A percentile compares a stretch with the other conserved stretches of the same genome.
These are phyloP conservation scores for Bremia lactucae DNA, from an alignment of 352 stramenopile species.

Conservation along the genomic window DNA sequence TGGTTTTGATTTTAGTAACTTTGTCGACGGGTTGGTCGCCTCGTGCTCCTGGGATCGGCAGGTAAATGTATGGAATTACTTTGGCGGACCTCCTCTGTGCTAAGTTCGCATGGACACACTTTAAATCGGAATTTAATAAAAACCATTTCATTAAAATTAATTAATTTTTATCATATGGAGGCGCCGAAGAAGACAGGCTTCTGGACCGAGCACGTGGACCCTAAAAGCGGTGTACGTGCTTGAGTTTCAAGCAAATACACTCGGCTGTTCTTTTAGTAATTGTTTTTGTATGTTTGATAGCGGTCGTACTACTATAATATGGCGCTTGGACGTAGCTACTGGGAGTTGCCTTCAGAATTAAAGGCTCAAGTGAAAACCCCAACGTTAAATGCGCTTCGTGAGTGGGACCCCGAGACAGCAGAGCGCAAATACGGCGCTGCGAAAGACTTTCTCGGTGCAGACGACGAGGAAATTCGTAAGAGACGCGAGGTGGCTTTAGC, in stretches of 20 bases:
- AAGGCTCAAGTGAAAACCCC: slow-evolving; percentile 38
- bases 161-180: slow-evolving; percentile 17
- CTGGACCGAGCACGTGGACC: slow-evolving; percentile 66
- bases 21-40: slow-evolving; percentile 62
- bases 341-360: slow-evolving; percentile 49
- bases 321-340: slow-evolving; percentile 59
- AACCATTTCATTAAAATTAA: slow-evolving; percentile 5
- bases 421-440: slow-evolving; percentile 26
- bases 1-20: slow-evolving; percentile 77
- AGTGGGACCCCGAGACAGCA: slow-evolving; percentile 31
- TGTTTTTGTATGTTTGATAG: slow-evolving; percentile 12
- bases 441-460: slow-evolving; percentile 2
- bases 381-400: slow-evolving; percentile 30
- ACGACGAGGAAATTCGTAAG: slow-evolving; percentile 24
- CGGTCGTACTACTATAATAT: slow-evolving; percentile 78
- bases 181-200: slow-evolving; percentile 43
- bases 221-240: slow-evolving; percentile 33
- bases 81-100: slow-evolving; percentile 40
- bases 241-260: slow-evolving; percentile 2
- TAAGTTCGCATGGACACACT: slow-evolving; percentile 14
- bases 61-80: slow-evolving; percentile 75
- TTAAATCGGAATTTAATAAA: slow-evolving; percentile 2
- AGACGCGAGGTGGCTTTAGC: slow-evolving; percentile 36
- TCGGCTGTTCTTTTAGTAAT: neutral
- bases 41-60: slow-evolving; percentile 77